phyloP scores from a whole-genome alignment of 257 asterid species.

The Datura wrightii region DNA sequence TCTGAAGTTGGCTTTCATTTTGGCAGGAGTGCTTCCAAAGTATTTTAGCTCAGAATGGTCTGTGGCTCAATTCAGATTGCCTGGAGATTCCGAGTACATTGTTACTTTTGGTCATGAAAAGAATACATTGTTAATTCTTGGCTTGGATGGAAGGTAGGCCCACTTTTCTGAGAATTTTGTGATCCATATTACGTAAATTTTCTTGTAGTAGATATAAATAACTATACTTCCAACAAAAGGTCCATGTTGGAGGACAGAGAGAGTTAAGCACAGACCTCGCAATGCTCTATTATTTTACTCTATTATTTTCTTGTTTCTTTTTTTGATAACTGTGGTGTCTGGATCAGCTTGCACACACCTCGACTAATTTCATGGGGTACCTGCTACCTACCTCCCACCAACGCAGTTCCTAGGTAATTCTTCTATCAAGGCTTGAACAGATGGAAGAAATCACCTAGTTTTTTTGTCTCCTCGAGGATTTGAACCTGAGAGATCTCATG shows the following conservation, averaged over 20 bases:
- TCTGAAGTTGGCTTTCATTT: constrained; percentile 30
- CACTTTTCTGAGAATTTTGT: constrained; percentile 17
- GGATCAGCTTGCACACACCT: no score
- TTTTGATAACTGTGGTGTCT: no score
- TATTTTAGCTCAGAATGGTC: constrained; percentile 99
- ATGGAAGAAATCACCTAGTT: no score
- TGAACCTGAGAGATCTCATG: no score
- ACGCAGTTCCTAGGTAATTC: no score
- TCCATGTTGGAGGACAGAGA: constrained; percentile 2
- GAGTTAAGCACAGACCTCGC: constrained; percentile 9
- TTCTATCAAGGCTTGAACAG: no score
- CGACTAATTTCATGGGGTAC: no score
- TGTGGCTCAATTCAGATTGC: constrained; percentile 86
- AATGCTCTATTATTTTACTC: neutral
- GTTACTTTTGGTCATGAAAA: constrained; percentile 75
- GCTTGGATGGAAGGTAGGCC: constrained; percentile 87
- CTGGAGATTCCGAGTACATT: constrained; percentile 66
- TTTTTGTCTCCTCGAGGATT: no score
- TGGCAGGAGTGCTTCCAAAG: constrained; percentile 84
- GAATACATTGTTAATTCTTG: constrained; percentile 62
- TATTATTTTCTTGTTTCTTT: no score
- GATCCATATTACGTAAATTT: neutral
- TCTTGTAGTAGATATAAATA: neutral
- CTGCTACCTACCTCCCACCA: no score
- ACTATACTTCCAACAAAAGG: neutral